Conservation (phyloP, 257 asterid species). For the Apocynum venetum region DNA sequence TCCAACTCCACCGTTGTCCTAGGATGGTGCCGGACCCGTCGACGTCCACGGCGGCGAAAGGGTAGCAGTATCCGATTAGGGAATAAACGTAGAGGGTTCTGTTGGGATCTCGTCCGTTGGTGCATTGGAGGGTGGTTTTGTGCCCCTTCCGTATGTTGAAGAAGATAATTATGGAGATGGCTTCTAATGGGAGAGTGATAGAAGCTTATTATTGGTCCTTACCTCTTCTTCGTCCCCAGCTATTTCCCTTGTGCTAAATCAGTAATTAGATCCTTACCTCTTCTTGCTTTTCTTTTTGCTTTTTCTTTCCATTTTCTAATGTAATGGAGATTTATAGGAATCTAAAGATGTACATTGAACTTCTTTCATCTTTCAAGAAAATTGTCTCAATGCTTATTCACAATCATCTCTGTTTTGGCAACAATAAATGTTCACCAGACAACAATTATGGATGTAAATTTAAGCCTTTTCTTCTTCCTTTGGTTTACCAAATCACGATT, state of each 20-base stretch:
- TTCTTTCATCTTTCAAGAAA: background rate
- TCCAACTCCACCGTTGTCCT: slow-evolving; percentile 44
- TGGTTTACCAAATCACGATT: background rate
- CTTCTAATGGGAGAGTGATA: slow-evolving; percentile 31
- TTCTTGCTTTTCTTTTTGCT: background rate
- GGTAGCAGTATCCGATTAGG: slow-evolving; percentile 49
- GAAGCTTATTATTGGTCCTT: slow-evolving; percentile 59
- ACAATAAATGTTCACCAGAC: background rate
- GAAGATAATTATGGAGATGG: slow-evolving; percentile 46
- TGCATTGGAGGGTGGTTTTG: slow-evolving; percentile 46
- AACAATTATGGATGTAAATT: background rate
- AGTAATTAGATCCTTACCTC: background rate
- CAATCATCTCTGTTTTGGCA: background rate
- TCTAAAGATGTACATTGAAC: slow-evolving; percentile 3
- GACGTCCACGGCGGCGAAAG: slow-evolving; percentile 40
- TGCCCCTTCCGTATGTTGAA: slow-evolving; percentile 43
- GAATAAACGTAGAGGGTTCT: slow-evolving; percentile 51
- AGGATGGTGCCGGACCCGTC: slow-evolving; percentile 40
- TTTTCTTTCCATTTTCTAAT: background rate
- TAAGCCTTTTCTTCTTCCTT: background rate
- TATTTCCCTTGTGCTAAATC: slow-evolving; percentile 50
- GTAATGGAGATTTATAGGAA: background rate
- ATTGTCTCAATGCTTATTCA: background rate
- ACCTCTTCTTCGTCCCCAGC: slow-evolving; percentile 54
- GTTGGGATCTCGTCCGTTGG: slow-evolving; percentile 48